Evolutionary conservation across 1,139 yeast species (phyloP), one percentile per base, ranked within the genome.

Genomic region (Hemisphaericaspora xylofermentans): DNA sequence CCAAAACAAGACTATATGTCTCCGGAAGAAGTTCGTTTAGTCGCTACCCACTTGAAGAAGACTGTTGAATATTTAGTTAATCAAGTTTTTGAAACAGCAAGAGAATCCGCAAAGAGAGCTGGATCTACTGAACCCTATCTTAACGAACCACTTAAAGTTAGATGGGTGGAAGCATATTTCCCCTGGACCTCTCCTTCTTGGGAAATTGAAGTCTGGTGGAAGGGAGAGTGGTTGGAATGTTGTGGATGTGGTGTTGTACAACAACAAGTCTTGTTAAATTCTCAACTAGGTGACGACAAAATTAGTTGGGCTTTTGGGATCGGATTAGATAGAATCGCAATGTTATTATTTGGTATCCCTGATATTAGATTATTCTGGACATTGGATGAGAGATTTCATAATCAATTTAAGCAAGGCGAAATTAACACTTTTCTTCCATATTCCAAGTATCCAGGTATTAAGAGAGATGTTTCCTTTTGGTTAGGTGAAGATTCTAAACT

Each of bases 181-280:
- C 99, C 99, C 4, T 93, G 98, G 97, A 93, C 99, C 2, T 82
- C 95, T 1, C 99, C 99, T 6, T 88, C 96, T 26, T 93, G 96
- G 93, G 98, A 93, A 57, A 88, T 94, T 51, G 99, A 93, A 63
- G 96, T 93, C 5, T 91, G 95, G 94, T 94, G 98, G 98, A 88
- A 91, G 60, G 96, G 95, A 33, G 96, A 91, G 52, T 94, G 98
- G 98, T 72, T 93, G 33, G 99, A 93, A 66, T 83, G 96, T 61
- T 88, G 96, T 58, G 99, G 99, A 1, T 88, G 96, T 63, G 99
- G 99, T 19, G 75, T 93, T 36, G 96, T 89, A 3, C 82, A 80
- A 53, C 87, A 88, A 52, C 80, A 80, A 38, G 95, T 93, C 1
- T 68, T 89, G 37, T 66, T 78, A 27, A 85, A 84, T 50, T 78